phyloP scores from a whole-genome alignment of 1,139 yeast genomes.

The Lodderomyces jiufengensis region DNA sequence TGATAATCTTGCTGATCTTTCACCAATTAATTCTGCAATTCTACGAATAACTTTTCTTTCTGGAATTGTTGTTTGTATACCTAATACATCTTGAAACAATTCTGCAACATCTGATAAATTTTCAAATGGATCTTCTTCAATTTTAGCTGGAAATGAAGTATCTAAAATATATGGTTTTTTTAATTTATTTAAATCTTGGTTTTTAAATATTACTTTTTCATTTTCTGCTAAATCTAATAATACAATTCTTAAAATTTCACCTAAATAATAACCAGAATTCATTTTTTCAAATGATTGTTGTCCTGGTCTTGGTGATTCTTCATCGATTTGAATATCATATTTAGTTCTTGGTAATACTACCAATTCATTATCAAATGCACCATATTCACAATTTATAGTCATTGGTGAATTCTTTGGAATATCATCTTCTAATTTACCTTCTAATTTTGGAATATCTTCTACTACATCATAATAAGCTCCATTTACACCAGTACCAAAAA shows the following conservation, averaged over 20 bases:
- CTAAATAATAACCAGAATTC: slow-evolving; percentile 95
- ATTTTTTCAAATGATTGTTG: slow-evolving; percentile 96
- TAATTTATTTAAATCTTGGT: slow-evolving; percentile 61
- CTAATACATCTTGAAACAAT: slow-evolving; percentile 57
- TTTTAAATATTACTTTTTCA: slow-evolving; percentile 60
- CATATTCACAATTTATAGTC: slow-evolving; percentile 99
- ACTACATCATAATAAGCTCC: slow-evolving; percentile 91
- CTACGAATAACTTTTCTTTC: slow-evolving; percentile 85
- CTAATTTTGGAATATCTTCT: slow-evolving; percentile 74
- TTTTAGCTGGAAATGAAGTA: slow-evolving; percentile 79
- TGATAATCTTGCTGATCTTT: slow-evolving; percentile 87
- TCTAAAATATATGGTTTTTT: slow-evolving; percentile 69
- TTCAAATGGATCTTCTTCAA: slow-evolving; percentile 89
- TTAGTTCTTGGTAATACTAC: slow-evolving; percentile 81
- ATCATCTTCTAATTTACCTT: slow-evolving; percentile 65
- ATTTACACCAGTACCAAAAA: slow-evolving; percentile 97
- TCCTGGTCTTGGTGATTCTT: slow-evolving; percentile 91
- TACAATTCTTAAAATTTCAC: slow-evolving; percentile 83
- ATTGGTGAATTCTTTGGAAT: slow-evolving; percentile 63
- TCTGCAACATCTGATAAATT: slow-evolving; percentile 74
- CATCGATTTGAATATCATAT: slow-evolving; percentile 77
- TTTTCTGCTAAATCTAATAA: slow-evolving; percentile 68
- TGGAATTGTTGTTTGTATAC: slow-evolving; percentile 61
- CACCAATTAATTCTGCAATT: slow-evolving; percentile 83
- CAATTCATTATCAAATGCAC: slow-evolving; percentile 94